Conservation (phyloP, 2,329 filamentous ascomycete species). For the Metarhizium album region DNA sequence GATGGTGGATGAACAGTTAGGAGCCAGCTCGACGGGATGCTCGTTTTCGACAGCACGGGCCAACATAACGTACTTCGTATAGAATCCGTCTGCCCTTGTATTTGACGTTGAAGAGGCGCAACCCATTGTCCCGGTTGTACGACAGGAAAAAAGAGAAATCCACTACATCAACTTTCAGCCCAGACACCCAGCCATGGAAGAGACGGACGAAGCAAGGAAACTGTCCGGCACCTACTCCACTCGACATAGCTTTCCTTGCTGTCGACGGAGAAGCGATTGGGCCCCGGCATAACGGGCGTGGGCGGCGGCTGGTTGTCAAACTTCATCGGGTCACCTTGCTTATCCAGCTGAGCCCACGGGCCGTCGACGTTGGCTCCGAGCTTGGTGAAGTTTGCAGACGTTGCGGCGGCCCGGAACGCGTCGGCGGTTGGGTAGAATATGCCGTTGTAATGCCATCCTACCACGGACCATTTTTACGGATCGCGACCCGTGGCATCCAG, state of each 20-base stretch:
- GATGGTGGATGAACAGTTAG: not conserved
- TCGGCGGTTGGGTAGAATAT: conserved; percentile 40
- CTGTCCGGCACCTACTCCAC: conserved; percentile 6
- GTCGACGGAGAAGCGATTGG: conserved; percentile 8
- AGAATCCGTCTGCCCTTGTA: conserved; percentile 44
- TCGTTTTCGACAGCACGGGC: not conserved
- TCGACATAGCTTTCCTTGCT: conserved; percentile 9
- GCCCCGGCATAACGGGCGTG: conserved; percentile 6
- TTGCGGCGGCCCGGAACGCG: conserved; percentile 33
- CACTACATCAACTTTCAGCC: conserved; percentile 14
- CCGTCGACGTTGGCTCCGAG: conserved; percentile 36
- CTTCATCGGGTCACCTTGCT: conserved; percentile 19
- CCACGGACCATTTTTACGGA: conserved; percentile 36
- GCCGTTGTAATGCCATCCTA: conserved; percentile 43
- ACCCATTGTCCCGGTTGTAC: conserved; percentile 31
- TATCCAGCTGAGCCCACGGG: conserved; percentile 32
- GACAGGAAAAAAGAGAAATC: conserved; percentile 43
- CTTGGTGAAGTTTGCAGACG: conserved; percentile 32
- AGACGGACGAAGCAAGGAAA: not conserved
- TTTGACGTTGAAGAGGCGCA: conserved; percentile 38
- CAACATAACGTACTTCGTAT: conserved; percentile 28
- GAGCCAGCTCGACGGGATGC: not conserved
- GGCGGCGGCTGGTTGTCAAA: conserved; percentile 6
- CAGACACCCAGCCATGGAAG: not conserved
- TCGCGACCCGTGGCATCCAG: conserved; percentile 40